Evolutionary conservation across 1,284 basidiomycete genomes (phyloP), one percentile per base, ranked within the genome.

Genomic region (Exsudoporus floridanus): DNA sequence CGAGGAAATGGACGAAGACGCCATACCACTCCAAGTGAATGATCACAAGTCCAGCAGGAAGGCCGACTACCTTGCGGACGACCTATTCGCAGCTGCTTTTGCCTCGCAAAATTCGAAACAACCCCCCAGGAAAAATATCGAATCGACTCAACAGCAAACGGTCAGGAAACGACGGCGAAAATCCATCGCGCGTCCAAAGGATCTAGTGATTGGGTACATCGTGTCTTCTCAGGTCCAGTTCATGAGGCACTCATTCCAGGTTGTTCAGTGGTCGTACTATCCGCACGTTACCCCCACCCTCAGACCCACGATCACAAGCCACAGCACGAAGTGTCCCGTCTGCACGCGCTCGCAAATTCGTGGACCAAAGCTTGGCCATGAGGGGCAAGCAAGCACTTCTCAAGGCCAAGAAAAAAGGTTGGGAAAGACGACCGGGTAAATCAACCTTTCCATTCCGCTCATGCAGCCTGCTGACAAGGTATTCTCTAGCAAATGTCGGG

Each of bases 51-150:
- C 39, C 35, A 21, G 27, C 25, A 55, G 30, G 45, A 72, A 65
- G 55, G 58, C 62, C 14, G 65, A 73, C 38, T 75, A 79, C 57
- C 76, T 81, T 16, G 74, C 77, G 7, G 80, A 81, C 56, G 73
- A 78, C 46, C 62, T 81, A 25, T 81, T 81, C 59, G 54, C 65
- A 2, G 69, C 77, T 52, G 79, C 79, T 1, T 80, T 81, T 56
- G 60, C 73, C 2, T 56, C 69, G 4, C 65, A 60, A 42, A 68
- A 56, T 42, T 64, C 37, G 57, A 65, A 55, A 33, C 18, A n/a
- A 0, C 10, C 4, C 1, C 27, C 38, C 38, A 46, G 57, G 49
- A 52, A 58, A 49, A 41, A 28, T 1, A 13, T 10, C 13, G 39
- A 46, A 28, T 8, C 44, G 53, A 61, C 49, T n/a, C 53, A 52